Evolutionary conservation across 2,329 filamentous ascomycete species (phyloP).

Genomic region (Diaporthe aspalathi): DNA sequence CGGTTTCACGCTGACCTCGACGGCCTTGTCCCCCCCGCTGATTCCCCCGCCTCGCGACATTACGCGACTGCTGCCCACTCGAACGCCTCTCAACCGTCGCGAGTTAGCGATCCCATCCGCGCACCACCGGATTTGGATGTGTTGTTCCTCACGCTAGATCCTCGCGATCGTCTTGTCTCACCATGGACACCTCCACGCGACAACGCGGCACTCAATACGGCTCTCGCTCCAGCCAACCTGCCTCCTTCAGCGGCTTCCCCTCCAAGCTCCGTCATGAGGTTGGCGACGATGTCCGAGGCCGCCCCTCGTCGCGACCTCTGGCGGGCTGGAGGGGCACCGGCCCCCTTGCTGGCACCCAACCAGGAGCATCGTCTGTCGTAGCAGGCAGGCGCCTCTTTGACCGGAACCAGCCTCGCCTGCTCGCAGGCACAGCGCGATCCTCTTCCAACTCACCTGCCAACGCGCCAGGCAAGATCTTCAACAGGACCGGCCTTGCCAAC

Average conservation of each 20-base stretch:
- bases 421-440: conserved; percentile 39
- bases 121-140: conserved; percentile 1
- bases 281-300: conserved; percentile 18
- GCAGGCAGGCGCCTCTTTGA: conserved; percentile 51
- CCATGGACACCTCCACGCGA: conserved; percentile 38
- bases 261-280: conserved; percentile 31
- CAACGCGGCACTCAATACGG: conserved; percentile 33
- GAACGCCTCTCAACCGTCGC: conserved; percentile 76
- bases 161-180: conserved; percentile 19
- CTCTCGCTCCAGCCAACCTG: conserved; percentile 33
- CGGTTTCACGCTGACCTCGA: conserved; percentile 19
- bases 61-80: conserved; percentile 25
- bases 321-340: conserved; percentile 42
- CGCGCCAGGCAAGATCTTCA: conserved; percentile 50
- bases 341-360: conserved; percentile 48
- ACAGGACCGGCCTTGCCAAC: conserved; percentile 42
- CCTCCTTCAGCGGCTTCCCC: conserved; percentile 32
- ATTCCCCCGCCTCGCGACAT: conserved; percentile 26
- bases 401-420: conserved; percentile 47
- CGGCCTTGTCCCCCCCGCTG: conserved; percentile 6
- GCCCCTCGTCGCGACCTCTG: conserved; percentile 38
- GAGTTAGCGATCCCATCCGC: conserved; percentile 70
- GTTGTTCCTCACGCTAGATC: conserved; percentile 5
- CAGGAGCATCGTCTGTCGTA: conserved; percentile 48
- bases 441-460: conserved; percentile 41